Evolutionary conservation across 805 yeast genomes (phyloP).

Genomic region (Cyberlindnera xishuangbannaensis): DNA sequence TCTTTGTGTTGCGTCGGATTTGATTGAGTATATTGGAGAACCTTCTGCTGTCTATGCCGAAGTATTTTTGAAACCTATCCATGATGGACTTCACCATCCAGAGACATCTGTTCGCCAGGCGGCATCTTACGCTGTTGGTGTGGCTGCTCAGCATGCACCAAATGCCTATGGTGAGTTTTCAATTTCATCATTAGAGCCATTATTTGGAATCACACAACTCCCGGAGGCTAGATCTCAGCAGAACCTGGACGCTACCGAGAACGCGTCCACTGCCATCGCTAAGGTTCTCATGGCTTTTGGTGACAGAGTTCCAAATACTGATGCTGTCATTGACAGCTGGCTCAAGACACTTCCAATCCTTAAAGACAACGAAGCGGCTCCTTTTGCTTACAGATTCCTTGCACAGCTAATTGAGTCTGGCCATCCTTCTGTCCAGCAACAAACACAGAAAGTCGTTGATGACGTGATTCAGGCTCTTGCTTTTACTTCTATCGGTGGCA

Average conservation of each 20-base stretch:
- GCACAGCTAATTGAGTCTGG: conserved; percentile 62
- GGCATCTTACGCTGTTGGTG: conserved; percentile 79
- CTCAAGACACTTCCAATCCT: conserved; percentile 72
- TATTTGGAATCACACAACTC: conserved; percentile 63
- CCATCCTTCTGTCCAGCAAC: conserved; percentile 51
- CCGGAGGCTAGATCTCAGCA: conserved; percentile 87
- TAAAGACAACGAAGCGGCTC: conserved; percentile 85
- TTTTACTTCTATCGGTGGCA: conserved; percentile 62
- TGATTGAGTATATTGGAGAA: conserved; percentile 75
- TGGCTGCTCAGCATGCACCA: conserved; percentile 80
- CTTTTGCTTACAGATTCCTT: conserved; percentile 72
- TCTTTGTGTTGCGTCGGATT: conserved; percentile 71
- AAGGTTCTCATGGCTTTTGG: conserved; percentile 68
- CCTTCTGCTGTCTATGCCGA: conserved; percentile 60
- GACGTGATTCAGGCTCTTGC: conserved; percentile 68
- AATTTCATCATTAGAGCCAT: conserved; percentile 64
- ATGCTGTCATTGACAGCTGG: conserved; percentile 70
- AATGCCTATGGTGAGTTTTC: conserved; percentile 53
- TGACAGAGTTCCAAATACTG: conserved; percentile 52
- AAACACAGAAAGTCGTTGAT: conserved; percentile 58
- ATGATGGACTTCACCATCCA: conserved; percentile 59
- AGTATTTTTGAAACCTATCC: conserved; percentile 55
- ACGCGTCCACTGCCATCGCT: conserved; percentile 76
- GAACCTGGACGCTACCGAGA: conserved; percentile 82
- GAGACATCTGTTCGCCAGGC: conserved; percentile 79